These are phyloP conservation scores for Balamuthia mandrillaris DNA, from an alignment of 208 protist species.

Conservation along the genomic window DNA sequence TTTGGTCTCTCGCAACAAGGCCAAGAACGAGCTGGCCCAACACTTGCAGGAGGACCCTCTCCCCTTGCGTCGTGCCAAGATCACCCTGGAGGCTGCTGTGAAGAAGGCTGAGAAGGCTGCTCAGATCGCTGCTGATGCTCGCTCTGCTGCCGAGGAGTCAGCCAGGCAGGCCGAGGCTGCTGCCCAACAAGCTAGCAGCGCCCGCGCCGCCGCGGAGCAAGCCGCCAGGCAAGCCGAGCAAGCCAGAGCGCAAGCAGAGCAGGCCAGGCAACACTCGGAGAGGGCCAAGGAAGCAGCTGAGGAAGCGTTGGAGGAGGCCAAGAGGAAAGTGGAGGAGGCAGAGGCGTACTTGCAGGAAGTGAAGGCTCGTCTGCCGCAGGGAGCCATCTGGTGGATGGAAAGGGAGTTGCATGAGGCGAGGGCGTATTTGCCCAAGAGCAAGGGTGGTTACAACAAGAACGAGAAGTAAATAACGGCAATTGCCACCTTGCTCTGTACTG, in stretches of 20 bases:
- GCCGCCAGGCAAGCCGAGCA: not conserved
- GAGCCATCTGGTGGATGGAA: constrained; percentile 53
- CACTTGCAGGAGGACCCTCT: constrained; percentile 47
- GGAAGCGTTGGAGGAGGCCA: constrained; percentile 6
- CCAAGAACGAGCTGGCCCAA: constrained; percentile 45
- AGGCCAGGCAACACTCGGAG: not conserved
- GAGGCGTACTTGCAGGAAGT: constrained; percentile 23
- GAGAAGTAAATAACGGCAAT: too few species aligned
- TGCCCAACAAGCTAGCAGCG: constrained; percentile 17
- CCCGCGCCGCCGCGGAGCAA: not conserved
- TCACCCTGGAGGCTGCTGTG: constrained; percentile 39
- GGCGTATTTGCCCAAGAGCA: constrained; percentile 47
- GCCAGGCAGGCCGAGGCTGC: not conserved
- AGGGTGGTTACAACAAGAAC: constrained; percentile 44
- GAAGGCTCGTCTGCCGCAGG: constrained; percentile 8
- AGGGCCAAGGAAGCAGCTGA: constrained; percentile 5
- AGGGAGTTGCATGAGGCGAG: constrained; percentile 50
- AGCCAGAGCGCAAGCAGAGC: not conserved
- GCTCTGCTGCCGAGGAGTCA: not conserved
- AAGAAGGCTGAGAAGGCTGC: constrained; percentile 45
- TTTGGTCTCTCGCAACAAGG: constrained; percentile 47
- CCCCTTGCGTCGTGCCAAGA: constrained; percentile 44
- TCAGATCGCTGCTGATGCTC: constrained; percentile 21
- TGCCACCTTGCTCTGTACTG: too few species aligned
- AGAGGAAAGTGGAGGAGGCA: constrained; percentile 3